Conservation (phyloP, 1,139 yeast species). For the Pichia sp. region DNA sequence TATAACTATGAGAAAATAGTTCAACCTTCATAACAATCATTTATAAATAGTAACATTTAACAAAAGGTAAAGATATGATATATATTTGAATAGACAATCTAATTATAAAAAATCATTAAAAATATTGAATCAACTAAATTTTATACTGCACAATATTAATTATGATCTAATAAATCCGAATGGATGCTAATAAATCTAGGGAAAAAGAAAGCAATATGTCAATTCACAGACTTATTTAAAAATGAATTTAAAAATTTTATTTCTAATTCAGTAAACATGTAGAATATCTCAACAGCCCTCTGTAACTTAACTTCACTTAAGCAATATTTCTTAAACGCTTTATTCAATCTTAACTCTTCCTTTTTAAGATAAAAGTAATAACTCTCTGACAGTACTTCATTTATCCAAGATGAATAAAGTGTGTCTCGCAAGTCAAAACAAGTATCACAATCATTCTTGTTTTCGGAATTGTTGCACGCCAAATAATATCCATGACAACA, state of each 20-base stretch:
- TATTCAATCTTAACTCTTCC: conserved; percentile 47
- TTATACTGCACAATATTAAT: no score
- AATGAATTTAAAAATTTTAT: conserved; percentile 39
- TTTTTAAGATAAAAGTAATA: conserved; percentile 44
- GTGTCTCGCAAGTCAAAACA: conserved; percentile 1
- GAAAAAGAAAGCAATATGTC: no score
- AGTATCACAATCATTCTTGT: conserved; percentile 13
- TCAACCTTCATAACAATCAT: no score
- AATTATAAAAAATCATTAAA: no score
- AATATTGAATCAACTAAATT: no score
- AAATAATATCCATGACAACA: conserved; percentile 57
- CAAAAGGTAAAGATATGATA: no score
- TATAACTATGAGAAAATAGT: no score
- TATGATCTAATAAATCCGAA: no score
- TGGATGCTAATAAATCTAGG: no score
- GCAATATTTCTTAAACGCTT: conserved; percentile 26
- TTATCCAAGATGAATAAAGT: conserved; percentile 51
- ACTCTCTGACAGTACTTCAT: conserved; percentile 54
- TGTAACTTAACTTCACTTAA: conserved; percentile 32
- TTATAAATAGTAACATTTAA: no score
- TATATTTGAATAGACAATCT: no score
- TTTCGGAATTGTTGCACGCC: background rate
- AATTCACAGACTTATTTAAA: background rate
- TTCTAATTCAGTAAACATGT: conserved; percentile 53
- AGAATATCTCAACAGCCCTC: conserved; percentile 51